Evolutionary conservation across 1,284 basidiomycete species (phyloP).

Genomic region (Lentinula novae-zelandiae): DNA sequence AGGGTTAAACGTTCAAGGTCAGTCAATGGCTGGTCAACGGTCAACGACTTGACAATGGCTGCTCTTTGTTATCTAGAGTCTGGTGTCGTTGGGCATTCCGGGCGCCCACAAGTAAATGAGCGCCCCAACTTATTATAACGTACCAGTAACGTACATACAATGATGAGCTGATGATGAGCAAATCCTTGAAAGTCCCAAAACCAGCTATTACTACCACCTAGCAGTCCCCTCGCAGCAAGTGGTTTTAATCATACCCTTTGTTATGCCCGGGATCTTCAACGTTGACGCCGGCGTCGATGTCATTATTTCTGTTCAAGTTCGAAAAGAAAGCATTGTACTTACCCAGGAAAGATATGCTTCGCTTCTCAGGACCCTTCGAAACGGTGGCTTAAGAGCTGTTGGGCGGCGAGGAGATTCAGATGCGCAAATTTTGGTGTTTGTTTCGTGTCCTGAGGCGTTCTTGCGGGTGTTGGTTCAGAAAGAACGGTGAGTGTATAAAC

Average conservation of each 20-base stretch:
- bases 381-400: conserved; percentile 63
- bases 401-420: conserved; percentile 73
- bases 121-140: neutral
- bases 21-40: no score
- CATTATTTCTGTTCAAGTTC: conserved; percentile 63
- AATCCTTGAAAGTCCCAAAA: no score
- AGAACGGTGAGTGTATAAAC: conserved; percentile 59
- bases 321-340: conserved; percentile 53
- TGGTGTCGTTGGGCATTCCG: no score
- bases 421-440: conserved; percentile 78
- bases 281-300: conserved; percentile 47
- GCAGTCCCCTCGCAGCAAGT: no score
- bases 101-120: neutral
- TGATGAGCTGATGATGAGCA: no score
- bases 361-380: conserved; percentile 55
- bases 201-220: no score
- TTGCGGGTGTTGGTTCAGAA: conserved; percentile 65
- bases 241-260: neutral
- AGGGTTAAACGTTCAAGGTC: no score
- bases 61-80: no score
- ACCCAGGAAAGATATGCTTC: conserved; percentile 67
- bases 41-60: no score
- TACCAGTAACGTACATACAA: neutral
- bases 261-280: neutral
- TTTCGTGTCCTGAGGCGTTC: conserved; percentile 63